phyloP scores from a whole-genome alignment of 352 stramenopile genomes.

The Bremia lactucae region DNA sequence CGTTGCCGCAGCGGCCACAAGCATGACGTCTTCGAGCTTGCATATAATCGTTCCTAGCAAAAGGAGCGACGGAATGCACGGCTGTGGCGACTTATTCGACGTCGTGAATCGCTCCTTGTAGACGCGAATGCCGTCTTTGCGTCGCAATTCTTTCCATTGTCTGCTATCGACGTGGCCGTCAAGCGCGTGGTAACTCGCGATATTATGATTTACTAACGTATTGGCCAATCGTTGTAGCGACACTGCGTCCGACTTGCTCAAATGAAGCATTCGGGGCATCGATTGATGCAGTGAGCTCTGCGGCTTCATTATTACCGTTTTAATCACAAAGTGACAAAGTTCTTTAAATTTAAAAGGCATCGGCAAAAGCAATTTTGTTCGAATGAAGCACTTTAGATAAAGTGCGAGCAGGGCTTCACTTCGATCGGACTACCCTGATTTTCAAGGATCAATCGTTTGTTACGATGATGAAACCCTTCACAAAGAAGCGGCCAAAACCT shows the following conservation, averaged over 20 bases:
- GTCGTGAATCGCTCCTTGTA: conserved; percentile 14
- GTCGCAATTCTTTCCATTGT: conserved; percentile 25
- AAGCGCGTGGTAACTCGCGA: conserved; percentile 17
- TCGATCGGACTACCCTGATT: no score
- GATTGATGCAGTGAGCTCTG: conserved; percentile 5
- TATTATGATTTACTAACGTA: conserved; percentile 22
- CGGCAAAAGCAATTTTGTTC: no score
- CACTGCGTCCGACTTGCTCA: conserved; percentile 12
- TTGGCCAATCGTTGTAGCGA: conserved; percentile 15
- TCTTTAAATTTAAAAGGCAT: no score
- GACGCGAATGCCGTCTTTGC: conserved; percentile 17
- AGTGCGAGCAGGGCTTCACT: no score
- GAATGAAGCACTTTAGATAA: no score
- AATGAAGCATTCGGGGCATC: conserved; percentile 8
- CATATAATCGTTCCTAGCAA: conserved; percentile 17
- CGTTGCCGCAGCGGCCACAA: conserved; percentile 12
- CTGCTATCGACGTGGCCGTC: conserved; percentile 13
- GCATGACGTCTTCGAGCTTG: conserved; percentile 21
- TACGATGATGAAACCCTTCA: no score
- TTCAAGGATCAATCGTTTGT: no score
- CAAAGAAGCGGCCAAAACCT: no score
- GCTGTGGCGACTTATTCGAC: not conserved
- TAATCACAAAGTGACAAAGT: not conserved
- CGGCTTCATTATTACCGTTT: not conserved
- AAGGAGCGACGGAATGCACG: conserved; percentile 22